Base-by-base conservation (phyloP, 345 rosid genomes). In the Eucalyptus microcorys region DNA sequence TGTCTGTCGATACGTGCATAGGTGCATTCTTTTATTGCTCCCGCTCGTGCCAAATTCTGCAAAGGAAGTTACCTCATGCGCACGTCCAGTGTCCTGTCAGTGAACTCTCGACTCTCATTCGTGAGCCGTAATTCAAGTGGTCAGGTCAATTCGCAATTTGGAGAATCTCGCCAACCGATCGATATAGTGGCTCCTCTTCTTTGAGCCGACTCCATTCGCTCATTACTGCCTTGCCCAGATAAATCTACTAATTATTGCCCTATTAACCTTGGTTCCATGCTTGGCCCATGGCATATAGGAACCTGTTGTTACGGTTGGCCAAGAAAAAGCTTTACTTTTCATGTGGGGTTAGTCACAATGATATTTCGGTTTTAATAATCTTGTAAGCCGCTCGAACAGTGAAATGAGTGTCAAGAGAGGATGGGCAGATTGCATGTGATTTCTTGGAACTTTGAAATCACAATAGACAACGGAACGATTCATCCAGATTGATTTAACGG, bases 1-100 rank as follows among this genome's bases (percentile, higher is more conserved):
- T 88, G 89, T 86, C 89, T 89, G 88, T 66, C 87, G 91, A 89
- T 87, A 88, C 43, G 87, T 80, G 76, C 88, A 86, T 88, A 57
- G 80, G 88, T 88, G 49, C 83, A 71, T 81, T 66, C 84, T 50
- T 87, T 87, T n/a, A 84, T 85, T 49, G 11, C 27, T 55, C 71
- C 52, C 26, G 90, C 87, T 88, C 88, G 52, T 40, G 89, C 66
- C 87, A 52, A 86, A 42, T 52, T 43, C 76, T 64, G 21, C 76
- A n/a, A 64, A 14, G 76, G 76, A 64, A n/a, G 76, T 64, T 64
- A n/a, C 37, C 37, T n/a, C 10, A n/a, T 64, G 32, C 68, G 68
- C 76, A n/a, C 9, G 5, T 61, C 68, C 32, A 6, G 68, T 5
- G 68, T 59, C 34, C 68, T 59, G 34, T 30, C n/a, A 27, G 68